Conservation (phyloP, 2,329 filamentous ascomycete genomes). For the Colletotrichum lindemuthianum region DNA sequence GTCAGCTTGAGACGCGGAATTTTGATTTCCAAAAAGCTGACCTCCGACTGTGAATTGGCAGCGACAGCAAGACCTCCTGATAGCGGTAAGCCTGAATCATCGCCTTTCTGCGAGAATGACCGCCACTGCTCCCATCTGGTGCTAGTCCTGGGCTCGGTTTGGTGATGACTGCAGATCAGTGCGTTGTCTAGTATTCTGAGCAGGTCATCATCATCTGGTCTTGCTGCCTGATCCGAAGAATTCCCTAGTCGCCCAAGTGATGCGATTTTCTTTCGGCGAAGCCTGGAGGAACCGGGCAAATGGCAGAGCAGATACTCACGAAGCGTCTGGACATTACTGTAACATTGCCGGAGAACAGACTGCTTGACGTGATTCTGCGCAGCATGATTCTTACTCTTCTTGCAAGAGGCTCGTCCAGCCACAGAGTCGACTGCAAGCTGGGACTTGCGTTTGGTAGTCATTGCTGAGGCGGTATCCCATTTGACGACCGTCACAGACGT, state of each 20-base stretch:
- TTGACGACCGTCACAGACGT: not conserved
- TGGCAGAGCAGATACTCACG: constrained; percentile 75
- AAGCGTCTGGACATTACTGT: constrained; percentile 71
- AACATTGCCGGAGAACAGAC: constrained; percentile 49
- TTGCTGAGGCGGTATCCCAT: constrained; percentile 8
- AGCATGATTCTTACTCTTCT: constrained; percentile 15
- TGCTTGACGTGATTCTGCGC: constrained; percentile 19
- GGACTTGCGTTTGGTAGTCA: constrained; percentile 26
- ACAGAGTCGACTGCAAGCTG: not conserved
- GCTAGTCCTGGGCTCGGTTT: constrained; percentile 39
- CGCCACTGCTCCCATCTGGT: constrained; percentile 65
- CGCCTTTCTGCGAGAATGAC: constrained; percentile 70
- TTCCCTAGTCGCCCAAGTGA: constrained; percentile 49
- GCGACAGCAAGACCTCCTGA: constrained; percentile 56
- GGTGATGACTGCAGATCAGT: constrained; percentile 67
- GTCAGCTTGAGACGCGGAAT: constrained; percentile 33
- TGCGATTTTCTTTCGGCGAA: constrained; percentile 67
- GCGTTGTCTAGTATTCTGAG: constrained; percentile 73
- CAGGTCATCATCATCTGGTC: constrained; percentile 53
- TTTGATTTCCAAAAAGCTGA: constrained; percentile 43
- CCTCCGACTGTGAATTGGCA: constrained; percentile 71
- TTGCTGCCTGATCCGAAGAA: constrained; percentile 39
- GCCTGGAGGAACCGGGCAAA: constrained; percentile 73
- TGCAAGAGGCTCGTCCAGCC: not conserved
- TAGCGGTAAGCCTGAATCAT: constrained; percentile 66